Evolutionary conservation across 225 moss, liverwort and hornwort species (phyloP), one percentile per base, ranked within the genome.

Genomic region (Asterella californica): DNA sequence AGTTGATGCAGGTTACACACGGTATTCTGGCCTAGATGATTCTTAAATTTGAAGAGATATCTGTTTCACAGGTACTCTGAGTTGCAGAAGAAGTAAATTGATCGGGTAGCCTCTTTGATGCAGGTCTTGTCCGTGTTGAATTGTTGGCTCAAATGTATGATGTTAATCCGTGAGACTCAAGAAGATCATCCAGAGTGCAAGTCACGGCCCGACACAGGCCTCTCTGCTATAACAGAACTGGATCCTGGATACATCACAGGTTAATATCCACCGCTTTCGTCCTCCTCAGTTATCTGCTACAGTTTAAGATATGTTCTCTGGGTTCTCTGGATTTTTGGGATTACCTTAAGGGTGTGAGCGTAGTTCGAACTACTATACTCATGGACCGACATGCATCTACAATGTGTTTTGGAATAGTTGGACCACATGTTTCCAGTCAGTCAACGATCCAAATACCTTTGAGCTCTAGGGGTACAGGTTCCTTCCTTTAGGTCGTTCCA

Each of bases 121-220:
- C 91, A 96, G 96, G 89, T 99, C 19, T 78, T 99, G 82, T 95
- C 99, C 25, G 95, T 95, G 78, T 78, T 93, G 73, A 92, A 93
- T 78, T 99, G 99, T 83, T 99, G 99, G 99, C 82, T 99, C 34
- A 99, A 99, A 84, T 99, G 99, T 81, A 91, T 99, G 90, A 80
- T 95, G 74, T 90, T 99, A 45, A 95, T 95, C 50, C 99, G 93
- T 33, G 63, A 79, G 54, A 93, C 93, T 75, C 99, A 99, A 83
- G 83, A 65, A 17, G 99, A 99, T 84, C 92, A 99, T 60, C 93
- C 95, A 42, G 93, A 99, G 81, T 99, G 99, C 95, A 95, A 93
- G 86, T 95, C 99, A 74, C 93, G 99, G 47, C 94, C 95, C 15
- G 99, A 99, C 82, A 92, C 94, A 11, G 95, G 95, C 32, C 93